Evolutionary conservation across 1,284 basidiomycete genomes (phyloP).

Genomic region (Fomitopsis betulina): DNA sequence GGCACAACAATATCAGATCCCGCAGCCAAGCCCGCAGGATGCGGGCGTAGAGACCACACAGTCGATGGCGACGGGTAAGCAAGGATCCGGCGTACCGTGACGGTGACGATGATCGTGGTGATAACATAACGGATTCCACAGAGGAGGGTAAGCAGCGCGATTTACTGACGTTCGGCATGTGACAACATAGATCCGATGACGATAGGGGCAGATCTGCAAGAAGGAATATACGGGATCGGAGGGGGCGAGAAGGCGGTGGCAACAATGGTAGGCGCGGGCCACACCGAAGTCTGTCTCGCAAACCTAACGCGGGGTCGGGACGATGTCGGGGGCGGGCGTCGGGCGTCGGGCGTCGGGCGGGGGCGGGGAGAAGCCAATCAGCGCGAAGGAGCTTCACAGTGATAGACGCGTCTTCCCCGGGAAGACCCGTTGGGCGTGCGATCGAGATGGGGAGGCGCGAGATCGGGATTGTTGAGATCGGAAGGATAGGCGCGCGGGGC

Average conservation of each 20-base stretch:
- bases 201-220: background rate
- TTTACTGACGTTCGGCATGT: no score
- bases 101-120: background rate
- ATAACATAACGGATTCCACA: background rate
- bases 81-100: background rate
- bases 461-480: constrained; percentile 3
- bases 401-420: constrained; percentile 4
- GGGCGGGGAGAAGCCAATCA: constrained; percentile 4
- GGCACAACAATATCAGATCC: background rate
- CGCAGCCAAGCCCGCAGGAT: background rate
- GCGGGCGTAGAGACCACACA: background rate
- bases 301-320: no score
- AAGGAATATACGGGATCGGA: background rate
- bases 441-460: constrained; percentile 3
- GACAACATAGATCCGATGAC: background rate
- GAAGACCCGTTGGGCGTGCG: background rate
- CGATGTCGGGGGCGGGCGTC: background rate
- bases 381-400: background rate
- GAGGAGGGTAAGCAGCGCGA: no score
- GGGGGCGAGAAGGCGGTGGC: background rate
- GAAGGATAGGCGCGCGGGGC: constrained; percentile 4
- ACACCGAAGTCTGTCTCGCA: no score
- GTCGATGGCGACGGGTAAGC: background rate
- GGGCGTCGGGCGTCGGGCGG: background rate
- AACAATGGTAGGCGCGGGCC: no score